Evolutionary conservation across 306 rosid genomes (phyloP).

Genomic region (Chamaecrista fasciculata): DNA sequence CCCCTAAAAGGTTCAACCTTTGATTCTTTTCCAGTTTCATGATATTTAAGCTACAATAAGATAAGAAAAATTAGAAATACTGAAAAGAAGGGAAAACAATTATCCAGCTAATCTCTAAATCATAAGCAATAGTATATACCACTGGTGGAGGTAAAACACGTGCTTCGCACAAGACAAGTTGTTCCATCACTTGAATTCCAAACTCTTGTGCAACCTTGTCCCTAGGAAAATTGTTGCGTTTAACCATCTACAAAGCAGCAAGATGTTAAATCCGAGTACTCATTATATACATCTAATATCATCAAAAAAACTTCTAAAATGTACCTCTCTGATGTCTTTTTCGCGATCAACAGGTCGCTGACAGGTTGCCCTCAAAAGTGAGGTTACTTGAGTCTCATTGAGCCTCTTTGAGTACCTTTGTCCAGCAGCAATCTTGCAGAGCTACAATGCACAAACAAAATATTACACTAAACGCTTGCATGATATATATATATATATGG

Average conservation of each 20-base stretch:
- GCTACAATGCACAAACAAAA: conserved; percentile 31
- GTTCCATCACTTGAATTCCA: conserved; percentile 42
- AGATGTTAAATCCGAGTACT: not conserved
- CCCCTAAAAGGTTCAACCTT: conserved; percentile 63
- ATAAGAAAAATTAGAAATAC: not conserved
- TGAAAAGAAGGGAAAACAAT: not conserved
- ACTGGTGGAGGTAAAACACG: conserved; percentile 67
- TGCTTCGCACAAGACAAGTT: conserved; percentile 41
- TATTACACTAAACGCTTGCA: too few relatives aligned
- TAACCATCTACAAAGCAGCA: conserved; percentile 31
- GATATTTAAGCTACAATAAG: conserved; percentile 57
- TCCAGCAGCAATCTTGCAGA: conserved; percentile 53
- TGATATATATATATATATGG: not conserved
- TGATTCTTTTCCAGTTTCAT: conserved; percentile 42
- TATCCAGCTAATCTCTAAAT: not conserved
- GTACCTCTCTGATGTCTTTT: conserved; percentile 32
- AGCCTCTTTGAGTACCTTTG: conserved; percentile 66
- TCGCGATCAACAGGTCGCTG: conserved; percentile 53
- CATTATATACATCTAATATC: not conserved
- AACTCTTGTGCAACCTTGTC: conserved; percentile 38
- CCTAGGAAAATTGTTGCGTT: conserved; percentile 12
- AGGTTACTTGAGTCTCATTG: conserved; percentile 56
- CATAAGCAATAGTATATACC: conserved; percentile 37
- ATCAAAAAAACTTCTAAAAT: not conserved
- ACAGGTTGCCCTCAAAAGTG: conserved; percentile 61